These are phyloP conservation scores for Lodderomyces pseudojiufengensis DNA, from an alignment of 1,139 yeast species.

Conservation along the genomic window DNA sequence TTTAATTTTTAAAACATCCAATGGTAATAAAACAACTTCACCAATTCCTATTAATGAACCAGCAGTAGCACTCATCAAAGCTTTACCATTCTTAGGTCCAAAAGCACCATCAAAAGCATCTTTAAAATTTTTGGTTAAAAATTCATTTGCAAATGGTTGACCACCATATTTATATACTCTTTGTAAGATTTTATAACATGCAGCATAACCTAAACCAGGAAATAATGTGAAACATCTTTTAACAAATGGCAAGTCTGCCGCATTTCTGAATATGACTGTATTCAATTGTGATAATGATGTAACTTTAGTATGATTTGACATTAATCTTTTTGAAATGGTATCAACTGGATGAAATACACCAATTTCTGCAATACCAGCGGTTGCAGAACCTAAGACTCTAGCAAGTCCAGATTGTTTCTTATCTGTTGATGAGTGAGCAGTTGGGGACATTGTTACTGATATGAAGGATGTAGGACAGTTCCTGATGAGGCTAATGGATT, in stretches of 20 bases:
- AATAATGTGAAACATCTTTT: slow-evolving; percentile 78
- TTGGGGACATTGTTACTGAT: slow-evolving; percentile 43
- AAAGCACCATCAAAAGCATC: slow-evolving; percentile 67
- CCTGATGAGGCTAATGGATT: too few species aligned
- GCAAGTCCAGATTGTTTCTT: slow-evolving; percentile 88
- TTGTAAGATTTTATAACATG: slow-evolving; percentile 92
- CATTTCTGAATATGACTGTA: slow-evolving; percentile 79
- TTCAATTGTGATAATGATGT: slow-evolving; percentile 65
- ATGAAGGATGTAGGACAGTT: neutral
- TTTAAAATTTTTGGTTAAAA: slow-evolving; percentile 71
- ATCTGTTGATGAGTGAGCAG: slow-evolving; percentile 44
- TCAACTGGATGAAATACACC: slow-evolving; percentile 99
- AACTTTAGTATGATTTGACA: slow-evolving; percentile 86
- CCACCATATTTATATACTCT: slow-evolving; percentile 99
- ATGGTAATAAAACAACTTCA: slow-evolving; percentile 90
- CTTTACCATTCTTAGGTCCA: slow-evolving; percentile 95
- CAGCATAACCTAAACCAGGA: slow-evolving; percentile 99
- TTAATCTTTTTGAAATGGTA: slow-evolving; percentile 94
- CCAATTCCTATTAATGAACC: slow-evolving; percentile 98
- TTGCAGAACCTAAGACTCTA: slow-evolving; percentile 91
- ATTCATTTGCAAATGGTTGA: slow-evolving; percentile 97
- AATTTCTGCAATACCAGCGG: slow-evolving; percentile 96
- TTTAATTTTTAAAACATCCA: slow-evolving; percentile 94
- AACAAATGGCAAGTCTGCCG: slow-evolving; percentile 67
- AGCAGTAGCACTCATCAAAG: slow-evolving; percentile 93